A percentile compares a stretch with the other conserved stretches of the same genome.
These are phyloP conservation scores for Calonectria pteridis DNA, from an alignment of 2,329 filamentous ascomycete species.

Conservation along the genomic window DNA sequence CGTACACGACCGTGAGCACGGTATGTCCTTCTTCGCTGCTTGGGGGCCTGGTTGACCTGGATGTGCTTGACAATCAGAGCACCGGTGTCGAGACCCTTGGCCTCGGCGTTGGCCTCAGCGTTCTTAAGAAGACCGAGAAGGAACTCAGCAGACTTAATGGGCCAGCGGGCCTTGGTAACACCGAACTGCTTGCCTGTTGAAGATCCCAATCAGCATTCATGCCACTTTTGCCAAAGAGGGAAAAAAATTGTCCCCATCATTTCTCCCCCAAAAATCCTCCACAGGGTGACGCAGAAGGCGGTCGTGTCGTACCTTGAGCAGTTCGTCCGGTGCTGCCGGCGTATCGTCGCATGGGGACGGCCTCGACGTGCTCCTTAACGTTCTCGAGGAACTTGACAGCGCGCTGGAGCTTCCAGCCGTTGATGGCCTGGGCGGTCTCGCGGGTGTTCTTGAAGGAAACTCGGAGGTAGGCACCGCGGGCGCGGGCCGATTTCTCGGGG, in stretches of 20 bases:
- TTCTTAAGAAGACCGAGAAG: slow-evolving; percentile 97
- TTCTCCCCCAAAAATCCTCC: background rate
- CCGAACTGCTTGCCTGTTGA: slow-evolving; percentile 95
- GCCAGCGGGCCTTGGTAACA: slow-evolving; percentile 98
- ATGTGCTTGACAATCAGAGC: slow-evolving; percentile 99
- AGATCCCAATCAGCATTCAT: slow-evolving; percentile 44
- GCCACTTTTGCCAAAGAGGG: background rate
- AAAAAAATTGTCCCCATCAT: background rate
- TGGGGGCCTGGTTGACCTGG: slow-evolving; percentile 99
- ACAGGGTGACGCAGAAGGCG: background rate
- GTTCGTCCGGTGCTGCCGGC: slow-evolving; percentile 94
- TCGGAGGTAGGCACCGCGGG: slow-evolving; percentile 98
- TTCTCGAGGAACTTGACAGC: slow-evolving; percentile 98
- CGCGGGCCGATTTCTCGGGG: slow-evolving; percentile 93
- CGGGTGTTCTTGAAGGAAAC: slow-evolving; percentile 99
- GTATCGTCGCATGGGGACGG: slow-evolving; percentile 98
- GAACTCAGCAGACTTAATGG: slow-evolving; percentile 99
- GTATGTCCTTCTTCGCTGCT: slow-evolving; percentile 99
- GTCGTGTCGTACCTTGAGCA: slow-evolving; percentile 87
- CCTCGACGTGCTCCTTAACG: slow-evolving; percentile 96
- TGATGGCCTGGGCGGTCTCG: slow-evolving; percentile 99
- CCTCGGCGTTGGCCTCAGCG: slow-evolving; percentile 95
- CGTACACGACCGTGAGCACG: slow-evolving; percentile 99
- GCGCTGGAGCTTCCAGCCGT: slow-evolving; percentile 97
- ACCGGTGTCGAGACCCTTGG: slow-evolving; percentile 96